These are phyloP conservation scores for Martiniozyma asiatica DNA, from an alignment of 1,139 yeast genomes.

Conservation along the genomic window DNA sequence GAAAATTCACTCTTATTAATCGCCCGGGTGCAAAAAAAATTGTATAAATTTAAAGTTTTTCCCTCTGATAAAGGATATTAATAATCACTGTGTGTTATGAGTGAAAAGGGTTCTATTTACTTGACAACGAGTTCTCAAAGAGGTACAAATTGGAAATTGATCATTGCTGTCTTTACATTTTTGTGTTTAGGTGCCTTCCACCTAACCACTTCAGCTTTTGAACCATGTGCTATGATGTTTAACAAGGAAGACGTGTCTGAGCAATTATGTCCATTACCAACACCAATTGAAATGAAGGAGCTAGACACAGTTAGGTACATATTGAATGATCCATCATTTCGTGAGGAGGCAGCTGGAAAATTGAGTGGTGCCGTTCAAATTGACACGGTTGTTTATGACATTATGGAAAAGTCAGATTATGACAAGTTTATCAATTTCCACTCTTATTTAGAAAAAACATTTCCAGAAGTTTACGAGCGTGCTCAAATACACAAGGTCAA, in stretches of 20 bases:
- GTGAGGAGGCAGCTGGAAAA: slow-evolving; percentile 29
- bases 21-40: no score
- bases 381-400: slow-evolving; percentile 54
- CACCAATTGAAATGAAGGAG: slow-evolving; percentile 13
- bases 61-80: no score
- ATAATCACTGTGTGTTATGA: background rate
- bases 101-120: background rate
- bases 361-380: slow-evolving; percentile 45
- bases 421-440: slow-evolving; percentile 31
- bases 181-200: background rate
- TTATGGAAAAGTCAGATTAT: slow-evolving; percentile 25
- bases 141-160: background rate
- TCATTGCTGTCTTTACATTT: background rate
- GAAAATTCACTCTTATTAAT: no score
- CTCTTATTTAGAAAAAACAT: slow-evolving; percentile 30
- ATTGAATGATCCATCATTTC: slow-evolving; percentile 28
- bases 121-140: background rate
- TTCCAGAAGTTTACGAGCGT: slow-evolving; percentile 29
- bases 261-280: slow-evolving; percentile 16
- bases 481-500: slow-evolving; percentile 31
- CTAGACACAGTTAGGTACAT: slow-evolving; percentile 16
- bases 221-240: no score
- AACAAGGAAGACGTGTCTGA: no score
- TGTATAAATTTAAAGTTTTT: no score
- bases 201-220: background rate